Base-by-base conservation (phyloP, 2,329 filamentous ascomycete species). In the Paraphaeosphaeria minitans region DNA sequence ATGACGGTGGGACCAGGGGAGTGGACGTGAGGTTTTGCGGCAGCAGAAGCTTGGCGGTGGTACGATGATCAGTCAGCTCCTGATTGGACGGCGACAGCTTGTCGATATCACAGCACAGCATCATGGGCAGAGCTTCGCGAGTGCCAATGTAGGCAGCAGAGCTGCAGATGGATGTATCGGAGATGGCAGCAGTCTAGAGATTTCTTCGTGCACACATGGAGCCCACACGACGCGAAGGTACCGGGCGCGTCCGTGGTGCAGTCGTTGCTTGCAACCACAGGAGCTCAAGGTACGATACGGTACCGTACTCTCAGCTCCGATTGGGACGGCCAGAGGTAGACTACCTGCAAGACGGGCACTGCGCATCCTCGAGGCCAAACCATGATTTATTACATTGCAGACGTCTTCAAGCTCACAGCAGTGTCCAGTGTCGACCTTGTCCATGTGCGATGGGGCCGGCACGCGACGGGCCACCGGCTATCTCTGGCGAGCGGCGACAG, bases 1-100 rank as follows among this genome's bases (percentile, higher is more conserved):
- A 66, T 68, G 66, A 64, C 55, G 67, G 66, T 67, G 60, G 64
- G 58, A 64, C 60, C 66, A 65, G 66, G 52, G 41, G 54, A 53
- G 13, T 43, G 63, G 35, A 53, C 50, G 19, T 21, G 50, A 42
- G 37, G 50, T 41, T 53, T 48, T 58, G 57, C 58, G 61, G 55
- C 41, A 43, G 41, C 41, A 43, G 53, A 50, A 45, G 51, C 58
- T 53, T 51, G 51, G 54, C 45, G 46, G 53, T 46, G 55, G 59
- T 53, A 24, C 13, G 49, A 31, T 35, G 16, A 29, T 56, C 22
- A 53, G 53, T 56, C 48, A 56, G 57, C 57, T 49, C 39, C 37
- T 21, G 48, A 48, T 55, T 45, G 41, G 41, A 35, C 33, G 45
- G 51, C 52, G 21, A 41, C 35, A 9, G 29, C 48, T 33, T 21